A percentile compares a stretch with the other conserved stretches of the same genome.
Conservation (phyloP, 495 filamentous ascomycete genomes). For the Ascodesmis nigricans region DNA sequence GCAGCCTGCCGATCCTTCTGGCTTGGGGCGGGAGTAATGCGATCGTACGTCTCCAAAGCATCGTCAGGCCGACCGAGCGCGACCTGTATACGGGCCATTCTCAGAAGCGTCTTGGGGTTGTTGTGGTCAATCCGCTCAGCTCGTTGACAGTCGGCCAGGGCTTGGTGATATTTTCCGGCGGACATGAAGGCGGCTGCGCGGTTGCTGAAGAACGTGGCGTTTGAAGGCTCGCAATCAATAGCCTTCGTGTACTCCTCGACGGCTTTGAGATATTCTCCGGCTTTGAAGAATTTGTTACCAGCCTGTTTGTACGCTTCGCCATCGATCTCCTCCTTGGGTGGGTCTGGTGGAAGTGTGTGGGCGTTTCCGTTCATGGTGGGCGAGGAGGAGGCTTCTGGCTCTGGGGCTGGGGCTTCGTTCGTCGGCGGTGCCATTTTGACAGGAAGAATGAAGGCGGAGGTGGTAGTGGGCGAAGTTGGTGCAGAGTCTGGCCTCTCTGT, state of each 20-base stretch:
- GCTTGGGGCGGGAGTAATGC: constrained; percentile 52
- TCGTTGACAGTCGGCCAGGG: constrained; percentile 61
- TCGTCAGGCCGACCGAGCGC: constrained; percentile 65
- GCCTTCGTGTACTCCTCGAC: constrained; percentile 90
- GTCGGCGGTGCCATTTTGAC: no score
- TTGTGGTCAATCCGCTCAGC: constrained; percentile 61
- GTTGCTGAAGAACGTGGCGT: constrained; percentile 82
- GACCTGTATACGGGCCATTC: constrained; percentile 72
- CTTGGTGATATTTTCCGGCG: constrained; percentile 49
- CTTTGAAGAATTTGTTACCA: constrained; percentile 93
- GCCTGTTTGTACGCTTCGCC: constrained; percentile 77
- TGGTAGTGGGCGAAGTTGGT: no score
- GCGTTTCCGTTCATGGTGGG: no score
- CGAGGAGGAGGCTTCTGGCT: no score
- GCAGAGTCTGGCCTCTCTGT: no score
- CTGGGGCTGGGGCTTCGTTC: no score
- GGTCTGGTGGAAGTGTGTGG: constrained; percentile 21
- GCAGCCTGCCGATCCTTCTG: constrained; percentile 62
- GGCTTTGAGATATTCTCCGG: constrained; percentile 61
- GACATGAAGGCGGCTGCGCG: constrained; percentile 85
- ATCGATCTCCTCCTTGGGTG: constrained; percentile 28
- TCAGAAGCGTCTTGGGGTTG: constrained; percentile 69
- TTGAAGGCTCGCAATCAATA: constrained; percentile 54
- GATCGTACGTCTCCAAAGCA: constrained; percentile 53
- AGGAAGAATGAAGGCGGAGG: no score